A percentile compares a stretch with the other conserved stretches of the same genome.
Conservation (phyloP, 2,329 filamentous ascomycete species). For the Scedosporium dehoogii region DNA sequence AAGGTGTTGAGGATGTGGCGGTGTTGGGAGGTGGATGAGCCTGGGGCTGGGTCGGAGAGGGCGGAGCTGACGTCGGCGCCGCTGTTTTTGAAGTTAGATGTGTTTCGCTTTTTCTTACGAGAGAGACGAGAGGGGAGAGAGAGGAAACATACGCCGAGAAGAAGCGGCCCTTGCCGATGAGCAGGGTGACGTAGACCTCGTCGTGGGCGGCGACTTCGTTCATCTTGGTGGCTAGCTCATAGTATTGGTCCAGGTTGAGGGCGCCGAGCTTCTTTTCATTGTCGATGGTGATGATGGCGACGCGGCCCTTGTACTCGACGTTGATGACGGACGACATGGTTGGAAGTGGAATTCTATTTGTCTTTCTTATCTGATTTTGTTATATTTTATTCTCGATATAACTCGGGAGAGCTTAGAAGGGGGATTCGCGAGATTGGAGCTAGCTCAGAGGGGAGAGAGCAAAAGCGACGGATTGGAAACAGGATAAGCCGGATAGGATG, state of each 20-base stretch:
- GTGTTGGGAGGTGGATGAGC: background rate
- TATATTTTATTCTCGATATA: background rate
- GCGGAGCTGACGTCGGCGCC: conserved; percentile 9
- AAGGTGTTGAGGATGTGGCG: conserved; percentile 58
- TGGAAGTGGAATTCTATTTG: background rate
- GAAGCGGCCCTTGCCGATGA: conserved; percentile 71
- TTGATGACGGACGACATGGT: conserved; percentile 18
- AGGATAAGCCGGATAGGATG: no score
- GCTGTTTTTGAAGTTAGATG: background rate
- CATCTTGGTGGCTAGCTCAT: conserved; percentile 61
- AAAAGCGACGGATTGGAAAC: no score
- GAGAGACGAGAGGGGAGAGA: background rate
- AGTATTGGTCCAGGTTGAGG: conserved; percentile 63
- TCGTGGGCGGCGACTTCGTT: conserved; percentile 68
- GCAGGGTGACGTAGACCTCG: conserved; percentile 73
- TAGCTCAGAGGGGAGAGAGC: no score
- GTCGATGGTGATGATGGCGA: conserved; percentile 74
- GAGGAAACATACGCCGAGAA: conserved; percentile 74
- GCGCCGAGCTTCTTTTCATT: conserved; percentile 83
- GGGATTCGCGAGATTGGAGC: no score
- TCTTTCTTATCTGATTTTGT: background rate
- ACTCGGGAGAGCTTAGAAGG: no score
- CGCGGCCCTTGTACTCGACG: conserved; percentile 30
- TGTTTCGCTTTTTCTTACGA: conserved; percentile 2
- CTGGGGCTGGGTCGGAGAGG: background rate